Evolutionary conservation across 768 basidiomycete genomes (phyloP), one percentile per base, ranked within the genome.

Genomic region (Megacollybia marginata): DNA sequence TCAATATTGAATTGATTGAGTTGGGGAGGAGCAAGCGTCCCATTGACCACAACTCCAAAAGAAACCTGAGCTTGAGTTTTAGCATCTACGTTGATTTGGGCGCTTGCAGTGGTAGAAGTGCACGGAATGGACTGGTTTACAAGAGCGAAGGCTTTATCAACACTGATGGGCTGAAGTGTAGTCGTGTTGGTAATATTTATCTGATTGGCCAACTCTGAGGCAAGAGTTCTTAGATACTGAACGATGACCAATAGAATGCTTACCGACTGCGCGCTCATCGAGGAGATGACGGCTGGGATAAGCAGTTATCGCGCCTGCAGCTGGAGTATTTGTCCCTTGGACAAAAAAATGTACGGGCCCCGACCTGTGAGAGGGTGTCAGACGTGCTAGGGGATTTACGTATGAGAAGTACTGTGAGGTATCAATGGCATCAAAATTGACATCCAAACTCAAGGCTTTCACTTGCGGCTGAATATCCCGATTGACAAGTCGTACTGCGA

Each of bases 401-500:
- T 2, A 40, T 16, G 11, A 44, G 15, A 23, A 54, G n/a, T 49
- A 62, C 62, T 61, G 57, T 13, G 59, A 54, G 7, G 55, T 44
- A 50, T 68, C 62, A 19, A 64, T 51, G 5, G 62, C 59, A 33
- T 51, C 46, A 52, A 71, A 75, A 34, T 71, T 63, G 1, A 70
- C 69, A 56, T 72, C 69, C 15, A 79, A 56, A 4, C 59, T 56
- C 9, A 79, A 62, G 1, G 66, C 71, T 47, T 67, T 64, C 18
- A 76, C 74, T 18, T 62, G 55, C 1, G 69, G 64, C 9, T 55
- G 54, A 9, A 66, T 70, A 49, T 68, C 66, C 16, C 68, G 60
- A 19, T 68, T 68, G 7, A 56, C 55, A 40, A 72, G 51, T 13
- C 59, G 55, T 13, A 49, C 48, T 4, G 65, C 59, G 16, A 70